Conservation (phyloP, 1,139 yeast species). For the Candida gigantensis region DNA sequence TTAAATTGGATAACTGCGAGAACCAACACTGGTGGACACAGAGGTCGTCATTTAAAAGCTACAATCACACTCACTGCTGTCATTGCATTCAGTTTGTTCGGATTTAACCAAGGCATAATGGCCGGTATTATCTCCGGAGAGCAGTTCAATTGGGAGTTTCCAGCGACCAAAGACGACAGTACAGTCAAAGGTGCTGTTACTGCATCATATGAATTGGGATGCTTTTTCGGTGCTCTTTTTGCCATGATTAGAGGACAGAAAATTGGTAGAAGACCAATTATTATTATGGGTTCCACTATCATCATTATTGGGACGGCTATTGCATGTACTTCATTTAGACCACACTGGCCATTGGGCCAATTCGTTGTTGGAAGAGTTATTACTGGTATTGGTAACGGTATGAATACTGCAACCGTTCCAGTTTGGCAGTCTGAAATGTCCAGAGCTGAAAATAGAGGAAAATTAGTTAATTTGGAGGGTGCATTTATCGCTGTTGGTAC, state of each 20-base stretch:
- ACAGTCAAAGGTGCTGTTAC: slow-evolving; percentile 69
- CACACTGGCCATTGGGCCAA: slow-evolving; percentile 57
- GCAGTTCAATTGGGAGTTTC: slow-evolving; percentile 59
- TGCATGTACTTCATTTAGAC: slow-evolving; percentile 58
- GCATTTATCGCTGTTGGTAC: slow-evolving; percentile 73
- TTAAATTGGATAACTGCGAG: slow-evolving; percentile 21
- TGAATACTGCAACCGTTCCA: slow-evolving; percentile 79
- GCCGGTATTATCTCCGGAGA: slow-evolving; percentile 66
- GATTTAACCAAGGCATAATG: slow-evolving; percentile 83
- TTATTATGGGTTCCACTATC: slow-evolving; percentile 58
- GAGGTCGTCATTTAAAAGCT: too few relatives aligned
- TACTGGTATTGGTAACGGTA: slow-evolving; percentile 80
- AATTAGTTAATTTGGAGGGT: slow-evolving; percentile 69
- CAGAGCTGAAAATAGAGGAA: slow-evolving; percentile 69
- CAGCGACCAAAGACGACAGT: slow-evolving; percentile 43
- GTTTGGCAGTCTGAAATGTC: slow-evolving; percentile 83
- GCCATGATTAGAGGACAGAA: slow-evolving; percentile 65
- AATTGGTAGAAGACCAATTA: slow-evolving; percentile 66
- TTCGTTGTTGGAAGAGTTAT: slow-evolving; percentile 73
- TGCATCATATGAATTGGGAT: slow-evolving; percentile 73
- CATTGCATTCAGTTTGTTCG: slow-evolving; percentile 68
- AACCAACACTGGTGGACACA: slow-evolving; percentile 33
- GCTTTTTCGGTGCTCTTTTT: slow-evolving; percentile 71
- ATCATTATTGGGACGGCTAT: slow-evolving; percentile 66
- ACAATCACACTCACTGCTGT: slow-evolving; percentile 39